Base-by-base conservation (phyloP, 2,329 filamentous ascomycete genomes). In the Blumeria graminis region DNA sequence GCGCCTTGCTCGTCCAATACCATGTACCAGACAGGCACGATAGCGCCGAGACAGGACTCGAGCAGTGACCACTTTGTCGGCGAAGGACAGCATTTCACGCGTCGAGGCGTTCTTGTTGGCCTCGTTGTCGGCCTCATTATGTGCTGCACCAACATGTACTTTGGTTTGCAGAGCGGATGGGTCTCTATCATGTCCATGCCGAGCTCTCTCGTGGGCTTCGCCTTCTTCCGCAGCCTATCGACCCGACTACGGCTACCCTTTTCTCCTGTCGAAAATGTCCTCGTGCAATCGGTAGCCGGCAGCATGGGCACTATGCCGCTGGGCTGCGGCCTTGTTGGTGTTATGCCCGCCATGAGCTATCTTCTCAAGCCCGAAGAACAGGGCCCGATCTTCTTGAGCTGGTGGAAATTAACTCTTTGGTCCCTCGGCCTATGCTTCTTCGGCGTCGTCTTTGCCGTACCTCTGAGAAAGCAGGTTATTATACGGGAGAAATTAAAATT, bases 61-160 rank as follows among this genome's bases (percentile, higher is more conserved):
- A 28, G 22, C 22, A 28, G 22, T 28, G 22, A 62, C 14, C 58
- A 56, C 48, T 62, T 64, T 64, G 64, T 63, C 8, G 58, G 58
- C 18, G 65, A 68, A 58, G 65, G 65, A 38, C 77, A 77, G 51
- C 88, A 87, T 71, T 95, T 98, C 70, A 96, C 92, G 0, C 57
- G 82, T 32, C 82, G 92, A 57, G 87, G 87, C 55, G 75, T 96
- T 41, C 66, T 80, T 5, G 86, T 86, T 33, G 92, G 92, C 14
- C 73, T 94, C 6, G 71, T 78, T 3, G 92, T 98, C 60, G 92
- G 92, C 43, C 78, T 92, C 4, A 74, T 96, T 56, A 94, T 96
- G 65, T 92, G 86, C 66, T 94, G 94, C 68, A 93, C 86, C 55
- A 98, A 98, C 67, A 95, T 93, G 74, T 98, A 96, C 69, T 98